Percentiles rank a stretch among this genome's conserved stretches.
Conservation (phyloP, 2,329 filamentous ascomycete species). For the Fusarium algeriense region DNA sequence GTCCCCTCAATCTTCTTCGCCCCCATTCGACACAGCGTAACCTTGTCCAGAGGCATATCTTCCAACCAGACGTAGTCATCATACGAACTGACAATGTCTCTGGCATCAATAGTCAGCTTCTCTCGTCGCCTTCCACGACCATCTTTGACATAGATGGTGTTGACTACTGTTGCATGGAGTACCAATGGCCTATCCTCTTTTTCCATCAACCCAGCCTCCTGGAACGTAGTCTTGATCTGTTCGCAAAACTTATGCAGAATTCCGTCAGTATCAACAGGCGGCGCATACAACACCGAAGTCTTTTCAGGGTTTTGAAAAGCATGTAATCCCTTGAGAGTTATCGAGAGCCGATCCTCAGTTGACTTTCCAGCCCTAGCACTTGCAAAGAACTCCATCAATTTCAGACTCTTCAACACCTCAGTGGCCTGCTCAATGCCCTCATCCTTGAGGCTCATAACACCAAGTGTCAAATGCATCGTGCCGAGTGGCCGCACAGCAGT, state of each 20-base stretch:
- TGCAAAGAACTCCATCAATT: constrained; percentile 56
- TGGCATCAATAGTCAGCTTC: constrained; percentile 65
- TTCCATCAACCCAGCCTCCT: constrained; percentile 66
- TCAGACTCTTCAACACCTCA: constrained; percentile 55
- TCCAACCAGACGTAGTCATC: constrained; percentile 78
- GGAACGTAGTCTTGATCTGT: constrained; percentile 66
- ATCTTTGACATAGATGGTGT: constrained; percentile 80
- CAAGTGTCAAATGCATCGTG: constrained; percentile 87
- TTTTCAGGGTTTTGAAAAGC: constrained; percentile 70
- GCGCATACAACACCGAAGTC: constrained; percentile 74
- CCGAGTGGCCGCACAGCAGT: constrained; percentile 81
- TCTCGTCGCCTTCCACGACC: constrained; percentile 47
- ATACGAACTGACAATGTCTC: constrained; percentile 68
- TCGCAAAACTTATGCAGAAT: constrained; percentile 69
- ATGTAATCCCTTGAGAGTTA: constrained; percentile 67
- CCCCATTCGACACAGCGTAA: constrained; percentile 90
- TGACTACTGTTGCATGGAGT: constrained; percentile 87
- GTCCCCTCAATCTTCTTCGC: constrained; percentile 73
- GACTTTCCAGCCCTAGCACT: constrained; percentile 36
- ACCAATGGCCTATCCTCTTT: constrained; percentile 73
- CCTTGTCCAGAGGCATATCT: constrained; percentile 72
- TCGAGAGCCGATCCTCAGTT: constrained; percentile 45
- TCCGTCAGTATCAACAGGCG: constrained; percentile 66
- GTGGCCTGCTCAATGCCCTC: constrained; percentile 60
- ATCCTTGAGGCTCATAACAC: constrained; percentile 80